phyloP scores from a whole-genome alignment of 257 asterid genomes.

The Paraleonurus japonicus region DNA sequence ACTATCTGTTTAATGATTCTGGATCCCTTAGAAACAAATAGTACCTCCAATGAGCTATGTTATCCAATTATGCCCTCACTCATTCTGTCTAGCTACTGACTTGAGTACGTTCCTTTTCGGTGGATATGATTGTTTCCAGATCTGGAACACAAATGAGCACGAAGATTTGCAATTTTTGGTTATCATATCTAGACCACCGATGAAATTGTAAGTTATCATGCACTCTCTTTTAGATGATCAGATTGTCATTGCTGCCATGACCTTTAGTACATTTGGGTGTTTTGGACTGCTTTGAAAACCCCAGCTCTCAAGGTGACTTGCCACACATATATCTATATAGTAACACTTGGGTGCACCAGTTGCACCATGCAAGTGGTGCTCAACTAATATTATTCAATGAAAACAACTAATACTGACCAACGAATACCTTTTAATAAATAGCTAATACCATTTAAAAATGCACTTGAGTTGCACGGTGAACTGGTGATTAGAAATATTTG shows the following conservation, averaged over 20 bases:
- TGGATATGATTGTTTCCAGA: constrained; percentile 36
- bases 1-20: not conserved
- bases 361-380: too few relatives aligned
- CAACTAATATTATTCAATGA: too few relatives aligned
- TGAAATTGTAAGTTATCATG: constrained; percentile 66
- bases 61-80: not conserved
- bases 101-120: not conserved
- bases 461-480: too few relatives aligned
- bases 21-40: not conserved
- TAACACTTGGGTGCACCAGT: not conserved
- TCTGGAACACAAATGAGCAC: constrained; percentile 61
- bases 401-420: too few relatives aligned
- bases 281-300: not conserved
- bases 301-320: not conserved
- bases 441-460: too few relatives aligned
- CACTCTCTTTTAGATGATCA: constrained; percentile 1
- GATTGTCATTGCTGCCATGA: not conserved
- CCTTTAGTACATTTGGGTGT: constrained; percentile 7
- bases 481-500: too few relatives aligned
- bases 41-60: not conserved
- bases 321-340: not conserved
- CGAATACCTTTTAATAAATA: too few relatives aligned
- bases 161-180: constrained; percentile 81
- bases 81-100: not conserved
- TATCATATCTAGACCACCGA: constrained; percentile 83